Base-by-base conservation (phyloP, 2,329 filamentous ascomycete species). In the Beauveria bassiana region DNA sequence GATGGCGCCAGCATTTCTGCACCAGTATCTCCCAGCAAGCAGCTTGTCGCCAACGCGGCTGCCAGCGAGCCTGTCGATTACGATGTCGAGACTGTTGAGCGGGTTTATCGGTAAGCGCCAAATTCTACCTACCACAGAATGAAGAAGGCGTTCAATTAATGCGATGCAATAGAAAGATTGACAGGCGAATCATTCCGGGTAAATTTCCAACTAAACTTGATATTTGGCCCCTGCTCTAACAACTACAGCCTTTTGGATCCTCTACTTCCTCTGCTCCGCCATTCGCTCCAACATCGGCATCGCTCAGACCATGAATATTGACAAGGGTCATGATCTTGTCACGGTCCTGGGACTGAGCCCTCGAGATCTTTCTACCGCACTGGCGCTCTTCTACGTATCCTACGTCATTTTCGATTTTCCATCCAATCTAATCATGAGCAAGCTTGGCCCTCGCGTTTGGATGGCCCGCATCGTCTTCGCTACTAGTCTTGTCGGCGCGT, bases 201-300 rank as follows among this genome's bases (percentile, higher is more conserved):
- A 70, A 65, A 72, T 14, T 16, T 43, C 26, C 2, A 6, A n/a
- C 8, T 2, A 2, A n/a, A 34, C 18, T 5, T 26, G 1, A 24
- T n/a, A 5, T 5, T 28, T 7, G 6, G 2, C 3, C 6, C 4
- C 3, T 18, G 5, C 18, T 28, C 4, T 14, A 16, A 24, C 8
- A n/a, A 16, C 9, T 20, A 24, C 64, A 82, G 90, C 92, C 34
- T 93, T 96, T 74, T 96, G 92, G 92, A 74, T 88, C 18, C 81
- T 96, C 18, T 96, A 96, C 77, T 96, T 96, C 71, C 83, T 96
- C 65, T 95, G 91, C 79, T 95, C 91, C 0, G 92, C 91, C 64
- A 95, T 96, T 69, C 87, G 91, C 58, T 95, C 91, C 69, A 96
- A 96, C 74, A 90, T 96, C 66, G 91, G 91, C 64, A 86, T 96